phyloP scores from a whole-genome alignment of 1,284 basidiomycete genomes.

The Pholiota adiposa region DNA sequence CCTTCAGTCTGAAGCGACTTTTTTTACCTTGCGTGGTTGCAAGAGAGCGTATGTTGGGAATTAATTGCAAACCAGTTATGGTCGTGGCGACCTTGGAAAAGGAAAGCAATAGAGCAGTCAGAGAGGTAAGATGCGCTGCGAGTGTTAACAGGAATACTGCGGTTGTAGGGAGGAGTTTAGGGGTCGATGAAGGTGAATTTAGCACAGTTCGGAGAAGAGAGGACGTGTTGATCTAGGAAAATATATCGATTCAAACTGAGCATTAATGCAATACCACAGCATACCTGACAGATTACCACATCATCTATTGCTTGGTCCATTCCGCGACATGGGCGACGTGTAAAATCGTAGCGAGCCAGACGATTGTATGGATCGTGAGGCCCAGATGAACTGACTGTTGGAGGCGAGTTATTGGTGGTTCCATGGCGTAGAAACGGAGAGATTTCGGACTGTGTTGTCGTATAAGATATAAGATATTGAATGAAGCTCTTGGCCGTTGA shows the following conservation, averaged over 20 bases:
- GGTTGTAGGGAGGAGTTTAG: conserved; percentile 27
- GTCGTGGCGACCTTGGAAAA: conserved; percentile 17
- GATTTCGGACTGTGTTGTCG: conserved; percentile 47
- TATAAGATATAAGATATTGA: conserved; percentile 42
- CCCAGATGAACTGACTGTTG: conserved; percentile 4
- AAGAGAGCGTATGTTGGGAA: conserved; percentile 13
- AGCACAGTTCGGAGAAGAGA: conserved; percentile 19
- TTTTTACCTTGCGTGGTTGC: neutral
- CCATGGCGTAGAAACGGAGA: conserved; percentile 60
- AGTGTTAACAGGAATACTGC: conserved; percentile 26
- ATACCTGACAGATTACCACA: conserved; percentile 32
- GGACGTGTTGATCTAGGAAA: conserved; percentile 21
- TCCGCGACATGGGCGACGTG: conserved; percentile 19
- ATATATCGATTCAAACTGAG: neutral
- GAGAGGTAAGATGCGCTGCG: conserved; percentile 20
- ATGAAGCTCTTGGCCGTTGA: neutral
- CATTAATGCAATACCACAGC: neutral
- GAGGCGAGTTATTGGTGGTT: conserved; percentile 38
- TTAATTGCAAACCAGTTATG: conserved; percentile 17
- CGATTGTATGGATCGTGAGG: conserved; percentile 18
- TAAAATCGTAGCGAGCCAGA: conserved; percentile 35
- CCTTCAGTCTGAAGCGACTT: conserved; percentile 32
- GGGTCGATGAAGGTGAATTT: conserved; percentile 1
- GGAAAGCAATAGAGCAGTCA: conserved; percentile 18
- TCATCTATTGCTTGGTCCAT: conserved; percentile 28